Evolutionary conservation across 139 green algal species (phyloP).

Genomic region (Chlamydomonas schloesseri): DNA sequence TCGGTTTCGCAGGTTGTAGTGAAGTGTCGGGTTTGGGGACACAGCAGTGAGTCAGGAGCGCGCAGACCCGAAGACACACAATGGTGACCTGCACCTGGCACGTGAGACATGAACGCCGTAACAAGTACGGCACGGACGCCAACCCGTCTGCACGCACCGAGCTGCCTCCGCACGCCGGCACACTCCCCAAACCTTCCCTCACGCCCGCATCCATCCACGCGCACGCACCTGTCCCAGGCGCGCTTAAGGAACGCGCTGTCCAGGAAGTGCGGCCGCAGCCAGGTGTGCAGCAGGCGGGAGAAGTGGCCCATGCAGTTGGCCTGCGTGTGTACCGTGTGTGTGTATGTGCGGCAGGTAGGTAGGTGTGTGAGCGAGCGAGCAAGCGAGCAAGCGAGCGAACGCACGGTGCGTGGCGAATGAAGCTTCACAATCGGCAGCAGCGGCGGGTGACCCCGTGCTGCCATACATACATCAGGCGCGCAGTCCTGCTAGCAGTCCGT

Average conservation of each 20-base stretch:
- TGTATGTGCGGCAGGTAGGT: not conserved
- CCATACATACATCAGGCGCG: no score
- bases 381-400: not conserved
- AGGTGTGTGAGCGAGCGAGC: not conserved
- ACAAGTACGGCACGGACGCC: no score
- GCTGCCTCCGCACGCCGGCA: no score
- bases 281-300: conserved; percentile 2
- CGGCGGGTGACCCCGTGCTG: no score
- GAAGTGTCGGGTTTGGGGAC: not conserved
- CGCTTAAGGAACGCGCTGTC: not conserved
- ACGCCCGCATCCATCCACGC: not conserved
- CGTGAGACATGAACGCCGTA: not conserved
- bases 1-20: not conserved
- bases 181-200: not conserved
- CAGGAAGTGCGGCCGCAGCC: conserved; percentile 34
- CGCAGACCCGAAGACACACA: no score
- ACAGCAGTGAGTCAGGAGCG: not conserved
- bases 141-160: no score
- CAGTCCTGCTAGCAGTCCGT: no score
- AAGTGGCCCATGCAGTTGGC: conserved; percentile 4
- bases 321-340: not conserved
- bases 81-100: not conserved
- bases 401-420: no score
- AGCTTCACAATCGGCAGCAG: not conserved
- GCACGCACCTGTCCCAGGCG: not conserved